phyloP scores from a whole-genome alignment of 2,329 filamentous ascomycete species.

The Botrytis pseudocinerea region DNA sequence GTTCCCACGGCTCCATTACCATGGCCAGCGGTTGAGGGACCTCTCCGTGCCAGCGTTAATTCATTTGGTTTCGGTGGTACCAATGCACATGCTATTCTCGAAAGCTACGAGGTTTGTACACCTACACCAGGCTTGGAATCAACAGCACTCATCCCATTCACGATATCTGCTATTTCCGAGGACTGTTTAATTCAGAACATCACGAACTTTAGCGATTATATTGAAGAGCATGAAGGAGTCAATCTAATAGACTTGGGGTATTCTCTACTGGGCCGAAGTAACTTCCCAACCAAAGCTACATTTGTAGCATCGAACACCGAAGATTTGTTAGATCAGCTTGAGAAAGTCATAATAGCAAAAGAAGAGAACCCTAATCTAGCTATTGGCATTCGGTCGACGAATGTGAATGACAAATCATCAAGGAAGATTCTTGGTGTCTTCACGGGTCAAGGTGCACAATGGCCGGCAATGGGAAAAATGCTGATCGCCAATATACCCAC shows the following conservation, averaged over 20 bases:
- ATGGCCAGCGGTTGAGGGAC: slow-evolving; percentile 29
- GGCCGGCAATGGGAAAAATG: slow-evolving; percentile 26
- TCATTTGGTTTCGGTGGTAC: slow-evolving; percentile 51
- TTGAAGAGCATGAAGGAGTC: background rate
- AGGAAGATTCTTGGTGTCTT: slow-evolving; percentile 27
- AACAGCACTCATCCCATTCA: slow-evolving; percentile 23
- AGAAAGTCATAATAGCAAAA: slow-evolving; percentile 8
- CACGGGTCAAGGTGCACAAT: slow-evolving; percentile 34
- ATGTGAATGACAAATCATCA: background rate
- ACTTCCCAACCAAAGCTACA: slow-evolving; percentile 23
- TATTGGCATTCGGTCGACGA: background rate
- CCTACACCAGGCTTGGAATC: slow-evolving; percentile 31
- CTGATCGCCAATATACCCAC: slow-evolving; percentile 23
- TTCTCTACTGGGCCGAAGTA: slow-evolving; percentile 22
- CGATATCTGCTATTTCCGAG: slow-evolving; percentile 29
- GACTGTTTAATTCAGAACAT: slow-evolving; percentile 22
- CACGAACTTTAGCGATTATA: slow-evolving; percentile 3
- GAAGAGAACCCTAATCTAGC: slow-evolving; percentile 9
- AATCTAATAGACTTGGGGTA: slow-evolving; percentile 20
- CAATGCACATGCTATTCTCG: slow-evolving; percentile 48
- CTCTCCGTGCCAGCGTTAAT: slow-evolving; percentile 33
- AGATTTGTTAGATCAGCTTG: slow-evolving; percentile 22
- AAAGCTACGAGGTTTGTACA: slow-evolving; percentile 38
- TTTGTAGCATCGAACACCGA: slow-evolving; percentile 22
- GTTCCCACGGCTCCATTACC: slow-evolving; percentile 38